Conservation (phyloP, 495 filamentous ascomycete species). For the Tuber borchii region DNA sequence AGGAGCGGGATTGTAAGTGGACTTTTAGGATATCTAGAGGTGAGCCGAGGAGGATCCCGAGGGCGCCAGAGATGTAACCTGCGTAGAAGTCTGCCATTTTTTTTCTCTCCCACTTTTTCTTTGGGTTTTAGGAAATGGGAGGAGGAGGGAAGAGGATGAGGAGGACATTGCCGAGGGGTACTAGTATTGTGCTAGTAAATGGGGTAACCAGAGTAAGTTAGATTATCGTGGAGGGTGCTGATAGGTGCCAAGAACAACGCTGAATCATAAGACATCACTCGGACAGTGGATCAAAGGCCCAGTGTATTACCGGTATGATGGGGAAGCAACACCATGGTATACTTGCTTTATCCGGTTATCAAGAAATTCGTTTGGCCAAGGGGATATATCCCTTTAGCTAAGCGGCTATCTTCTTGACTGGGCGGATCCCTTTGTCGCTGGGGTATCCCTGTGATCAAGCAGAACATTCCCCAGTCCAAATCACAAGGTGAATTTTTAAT, state of each 20-base stretch:
- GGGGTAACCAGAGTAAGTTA: too few species aligned
- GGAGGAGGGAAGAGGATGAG: not conserved
- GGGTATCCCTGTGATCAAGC: too few species aligned
- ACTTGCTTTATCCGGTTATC: not conserved
- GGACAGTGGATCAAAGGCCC: too few species aligned
- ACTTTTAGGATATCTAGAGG: constrained; percentile 84
- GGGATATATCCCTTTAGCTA: not conserved
- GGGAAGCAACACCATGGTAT: too few species aligned
- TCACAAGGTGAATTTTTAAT: not conserved
- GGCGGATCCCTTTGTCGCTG: not conserved
- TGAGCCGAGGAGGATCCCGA: constrained; percentile 79
- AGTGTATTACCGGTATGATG: too few species aligned
- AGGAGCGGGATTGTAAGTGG: constrained; percentile 59
- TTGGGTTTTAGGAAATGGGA: not conserved
- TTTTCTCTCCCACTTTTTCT: not conserved
- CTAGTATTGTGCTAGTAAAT: too few species aligned
- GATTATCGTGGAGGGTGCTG: too few species aligned
- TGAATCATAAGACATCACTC: too few species aligned
- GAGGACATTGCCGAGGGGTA: not conserved
- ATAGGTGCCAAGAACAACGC: too few species aligned
- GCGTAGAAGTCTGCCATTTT: constrained; percentile 1
- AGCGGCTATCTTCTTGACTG: too few species aligned
- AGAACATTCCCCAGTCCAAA: not conserved
- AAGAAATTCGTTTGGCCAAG: not conserved
- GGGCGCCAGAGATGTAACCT: constrained; percentile 74